Evolutionary conservation across 169 alveolate species (phyloP), one percentile per base, ranked within the genome.

Genomic region (Fabrea salina): DNA sequence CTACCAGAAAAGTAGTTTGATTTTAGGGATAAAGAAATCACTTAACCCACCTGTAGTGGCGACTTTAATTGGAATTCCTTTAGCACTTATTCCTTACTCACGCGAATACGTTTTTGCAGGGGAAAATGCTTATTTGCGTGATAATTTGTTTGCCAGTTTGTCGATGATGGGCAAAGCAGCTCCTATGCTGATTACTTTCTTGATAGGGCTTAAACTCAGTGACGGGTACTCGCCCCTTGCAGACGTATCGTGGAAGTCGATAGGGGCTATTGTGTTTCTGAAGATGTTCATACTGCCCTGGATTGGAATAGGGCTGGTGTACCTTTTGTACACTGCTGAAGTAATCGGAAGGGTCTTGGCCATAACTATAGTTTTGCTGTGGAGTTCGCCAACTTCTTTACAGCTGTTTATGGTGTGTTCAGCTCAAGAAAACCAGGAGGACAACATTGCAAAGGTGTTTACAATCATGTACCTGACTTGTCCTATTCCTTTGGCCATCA

Each of bases 361-460:
- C 4, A 37, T 66, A 0, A 66, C 41, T 51, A 37, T 66, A 2
- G 33, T 33, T 0, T 25, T 66, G 0, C n/a, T 27, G 33, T 66
- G n/a, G 22, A 56, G 58, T 4, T 16, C 57, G 13, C 76, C 76
- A 0, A 66, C 76, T 5, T 66, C 76, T 0, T 25, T 66, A 11
- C 56, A 66, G 32, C 76, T 66, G 33, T 41, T 39, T 32, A 66
- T 66, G 76, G 32, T 66, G 22, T 66, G 76, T 30, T 25, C 54
- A 41, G 30, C 54, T 39, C 76, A 66, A 37, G 41, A 66, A 37
- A 66, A 66, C 41, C 76, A 66, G 19, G 76, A 37, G 41, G 76
- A 66, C 19, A 66, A 66, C 5, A 66, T 66, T 4, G n/a, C 58
- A 0, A 66, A 66, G 76, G 51, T 66, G 56, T 66, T 37, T 43